phyloP scores from a whole-genome alignment of 2,329 filamentous ascomycete species.

The Colletotrichum sp. region DNA sequence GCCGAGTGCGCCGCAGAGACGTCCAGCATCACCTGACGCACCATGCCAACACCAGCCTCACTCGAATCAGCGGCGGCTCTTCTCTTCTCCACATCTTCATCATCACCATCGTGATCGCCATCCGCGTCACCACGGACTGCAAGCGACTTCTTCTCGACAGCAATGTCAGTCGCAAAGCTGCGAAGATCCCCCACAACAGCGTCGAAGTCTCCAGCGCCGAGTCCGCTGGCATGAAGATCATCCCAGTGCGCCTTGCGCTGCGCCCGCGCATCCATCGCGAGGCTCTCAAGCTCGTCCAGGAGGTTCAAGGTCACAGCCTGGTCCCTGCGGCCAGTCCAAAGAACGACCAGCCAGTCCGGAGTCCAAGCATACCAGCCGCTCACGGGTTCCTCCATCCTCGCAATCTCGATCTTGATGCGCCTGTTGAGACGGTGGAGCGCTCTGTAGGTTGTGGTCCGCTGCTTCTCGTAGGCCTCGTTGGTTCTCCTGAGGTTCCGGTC shows the following conservation, averaged over 20 bases:
- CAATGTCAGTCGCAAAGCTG: not conserved
- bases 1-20: not conserved
- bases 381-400: not conserved
- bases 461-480: not conserved
- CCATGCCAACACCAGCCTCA: not conserved
- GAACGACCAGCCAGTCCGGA: not conserved
- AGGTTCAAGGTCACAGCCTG: not conserved
- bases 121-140: not conserved
- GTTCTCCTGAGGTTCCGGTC: not conserved
- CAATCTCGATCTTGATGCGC: not conserved
- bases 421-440: not conserved
- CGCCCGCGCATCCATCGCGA: not conserved
- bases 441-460: not conserved
- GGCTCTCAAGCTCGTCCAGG: not conserved
- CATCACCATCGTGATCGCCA: not conserved
- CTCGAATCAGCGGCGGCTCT: not conserved
- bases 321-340: not conserved
- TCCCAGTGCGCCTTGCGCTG: not conserved
- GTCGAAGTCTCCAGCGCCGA: not conserved
- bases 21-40: not conserved
- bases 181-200: not conserved
- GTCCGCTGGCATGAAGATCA: not conserved
- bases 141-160: not conserved
- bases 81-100: not conserved
- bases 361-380: not conserved